A percentile compares a stretch with the other conserved stretches of the same genome.
phyloP scores from a whole-genome alignment of 2,329 filamentous ascomycete genomes.

The Fusarium cyanostomum region DNA sequence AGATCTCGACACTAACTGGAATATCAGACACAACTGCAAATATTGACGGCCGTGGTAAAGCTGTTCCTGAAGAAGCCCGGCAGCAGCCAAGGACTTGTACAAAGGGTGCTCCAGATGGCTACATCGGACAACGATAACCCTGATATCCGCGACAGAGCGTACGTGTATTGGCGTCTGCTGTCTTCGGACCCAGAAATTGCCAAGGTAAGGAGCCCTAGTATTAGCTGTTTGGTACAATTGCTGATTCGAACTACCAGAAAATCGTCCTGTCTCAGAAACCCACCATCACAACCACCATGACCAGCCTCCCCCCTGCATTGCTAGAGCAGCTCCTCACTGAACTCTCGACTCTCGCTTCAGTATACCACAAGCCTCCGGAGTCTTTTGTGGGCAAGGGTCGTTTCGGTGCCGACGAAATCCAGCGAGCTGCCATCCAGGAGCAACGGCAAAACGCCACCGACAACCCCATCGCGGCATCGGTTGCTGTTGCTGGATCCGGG shows the following conservation, averaged over 20 bases:
- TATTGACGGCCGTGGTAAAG: constrained; percentile 96
- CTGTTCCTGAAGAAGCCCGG: constrained; percentile 97
- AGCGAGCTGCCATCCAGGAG: constrained; percentile 95
- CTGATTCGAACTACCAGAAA: constrained; percentile 55
- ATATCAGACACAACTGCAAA: constrained; percentile 90
- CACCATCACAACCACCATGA: constrained; percentile 93
- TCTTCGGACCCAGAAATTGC: constrained; percentile 92
- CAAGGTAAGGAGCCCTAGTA: constrained; percentile 65
- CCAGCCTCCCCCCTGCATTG: constrained; percentile 81
- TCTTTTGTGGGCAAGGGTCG: constrained; percentile 97
- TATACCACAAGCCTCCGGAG: constrained; percentile 98
- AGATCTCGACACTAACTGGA: not conserved
- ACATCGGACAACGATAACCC: constrained; percentile 97
- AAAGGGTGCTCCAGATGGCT: constrained; percentile 91
- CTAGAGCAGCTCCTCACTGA: constrained; percentile 91
- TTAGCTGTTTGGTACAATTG: not conserved
- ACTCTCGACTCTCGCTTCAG: constrained; percentile 92
- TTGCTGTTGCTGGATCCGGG: constrained; percentile 75
- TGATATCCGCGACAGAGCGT: constrained; percentile 95
- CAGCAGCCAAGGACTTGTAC: constrained; percentile 88
- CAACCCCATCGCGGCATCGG: constrained; percentile 91
- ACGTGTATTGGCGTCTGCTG: constrained; percentile 96
- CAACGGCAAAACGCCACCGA: constrained; percentile 91
- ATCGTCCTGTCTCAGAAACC: constrained; percentile 95
- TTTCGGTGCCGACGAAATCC: constrained; percentile 92